These are phyloP conservation scores for Neurospora sp. DNA, from an alignment of 495 filamentous ascomycete species.

Conservation along the genomic window DNA sequence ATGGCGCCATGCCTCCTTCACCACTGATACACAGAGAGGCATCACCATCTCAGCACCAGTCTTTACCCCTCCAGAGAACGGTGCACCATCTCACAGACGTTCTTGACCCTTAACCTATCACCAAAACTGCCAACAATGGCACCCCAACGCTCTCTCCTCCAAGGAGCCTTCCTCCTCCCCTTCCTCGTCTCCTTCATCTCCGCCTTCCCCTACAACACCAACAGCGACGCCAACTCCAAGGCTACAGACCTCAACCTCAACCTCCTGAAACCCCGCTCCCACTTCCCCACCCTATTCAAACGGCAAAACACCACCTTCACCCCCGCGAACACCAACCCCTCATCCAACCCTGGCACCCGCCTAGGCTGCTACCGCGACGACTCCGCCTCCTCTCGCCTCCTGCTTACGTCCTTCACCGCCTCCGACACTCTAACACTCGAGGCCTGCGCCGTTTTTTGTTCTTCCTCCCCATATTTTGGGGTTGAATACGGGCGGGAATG, in stretches of 20 bases:
- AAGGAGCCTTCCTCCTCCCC: not conserved
- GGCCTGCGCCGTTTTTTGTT: conserved; percentile 43
- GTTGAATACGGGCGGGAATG: conserved; percentile 18
- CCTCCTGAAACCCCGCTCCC: not conserved
- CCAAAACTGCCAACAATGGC: not conserved
- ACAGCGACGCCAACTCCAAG: not conserved
- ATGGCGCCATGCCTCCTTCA: not conserved
- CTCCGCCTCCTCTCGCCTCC: conserved; percentile 33
- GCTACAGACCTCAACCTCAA: not conserved
- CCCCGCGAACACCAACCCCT: not conserved
- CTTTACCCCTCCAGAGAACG: not conserved
- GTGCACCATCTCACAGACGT: not conserved
- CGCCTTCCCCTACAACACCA: not conserved
- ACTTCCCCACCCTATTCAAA: not conserved
- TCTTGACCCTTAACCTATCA: not conserved
- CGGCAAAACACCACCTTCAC: not conserved
- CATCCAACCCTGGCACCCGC: conserved; percentile 7
- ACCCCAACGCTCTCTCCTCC: not conserved
- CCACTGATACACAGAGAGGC: not conserved
- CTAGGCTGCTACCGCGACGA: conserved; percentile 25
- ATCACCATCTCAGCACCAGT: not conserved
- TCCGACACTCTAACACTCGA: conserved; percentile 39
- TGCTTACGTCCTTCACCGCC: conserved; percentile 31
- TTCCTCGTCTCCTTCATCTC: not conserved
- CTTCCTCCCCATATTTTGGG: conserved; percentile 18